These are phyloP conservation scores for Polytrichum formosum DNA, from an alignment of 225 moss, liverwort and hornwort species.

Conservation along the genomic window DNA sequence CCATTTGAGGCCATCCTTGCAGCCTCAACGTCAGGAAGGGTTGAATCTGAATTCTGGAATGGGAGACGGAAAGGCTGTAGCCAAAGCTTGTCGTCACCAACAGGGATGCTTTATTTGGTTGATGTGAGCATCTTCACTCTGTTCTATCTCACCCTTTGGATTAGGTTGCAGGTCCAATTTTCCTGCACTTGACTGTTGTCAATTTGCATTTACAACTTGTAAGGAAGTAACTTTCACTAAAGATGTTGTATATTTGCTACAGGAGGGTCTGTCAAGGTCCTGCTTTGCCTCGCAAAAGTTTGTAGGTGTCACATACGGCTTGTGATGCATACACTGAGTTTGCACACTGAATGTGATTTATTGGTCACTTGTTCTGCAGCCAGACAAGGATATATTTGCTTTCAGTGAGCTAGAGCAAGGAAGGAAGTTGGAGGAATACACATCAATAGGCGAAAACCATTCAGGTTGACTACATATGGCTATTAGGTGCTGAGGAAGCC, in stretches of 20 bases:
- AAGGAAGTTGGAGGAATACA: constrained; percentile 62
- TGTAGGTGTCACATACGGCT: neutral
- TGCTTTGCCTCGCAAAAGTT: neutral
- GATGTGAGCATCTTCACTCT: constrained; percentile 22
- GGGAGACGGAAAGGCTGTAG: constrained; percentile 20
- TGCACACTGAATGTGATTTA: neutral
- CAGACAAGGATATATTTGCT: constrained; percentile 13
- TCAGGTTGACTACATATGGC: constrained; percentile 18
- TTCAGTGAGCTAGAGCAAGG: constrained; percentile 60
- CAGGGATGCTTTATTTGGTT: constrained; percentile 41
- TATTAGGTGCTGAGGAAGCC: neutral
- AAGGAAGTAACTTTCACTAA: neutral
- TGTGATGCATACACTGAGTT: neutral
- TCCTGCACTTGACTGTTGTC: neutral
- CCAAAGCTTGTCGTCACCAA: constrained; percentile 18
- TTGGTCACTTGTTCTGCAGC: constrained; percentile 19
- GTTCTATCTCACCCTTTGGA: neutral
- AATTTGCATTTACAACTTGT: neutral
- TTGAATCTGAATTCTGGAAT: constrained; percentile 38
- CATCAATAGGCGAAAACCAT: constrained; percentile 51
- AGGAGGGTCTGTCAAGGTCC: neutral
- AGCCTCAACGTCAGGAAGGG: constrained; percentile 48
- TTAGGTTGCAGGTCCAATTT: neutral
- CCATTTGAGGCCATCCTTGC: constrained; percentile 8
- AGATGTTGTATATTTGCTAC: too few relatives aligned